Evolutionary conservation across 2,329 filamentous ascomycete species (phyloP).

Genomic region (Alternaria metachromatica): DNA sequence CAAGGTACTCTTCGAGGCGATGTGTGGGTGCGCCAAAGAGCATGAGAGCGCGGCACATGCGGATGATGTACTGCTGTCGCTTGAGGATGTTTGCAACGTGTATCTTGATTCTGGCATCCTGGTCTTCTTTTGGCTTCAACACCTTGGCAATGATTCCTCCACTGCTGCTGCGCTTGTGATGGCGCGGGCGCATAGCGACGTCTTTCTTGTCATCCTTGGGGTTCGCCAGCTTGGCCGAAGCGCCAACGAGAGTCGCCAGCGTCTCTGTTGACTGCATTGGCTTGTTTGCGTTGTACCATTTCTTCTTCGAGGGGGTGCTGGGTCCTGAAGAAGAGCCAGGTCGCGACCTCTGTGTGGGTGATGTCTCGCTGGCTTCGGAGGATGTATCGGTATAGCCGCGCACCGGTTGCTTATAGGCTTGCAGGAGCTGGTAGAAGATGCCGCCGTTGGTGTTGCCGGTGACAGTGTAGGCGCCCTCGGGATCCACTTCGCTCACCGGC

Average conservation of each 20-base stretch:
- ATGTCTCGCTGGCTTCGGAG: conserved; percentile 24
- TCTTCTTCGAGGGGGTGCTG: conserved; percentile 35
- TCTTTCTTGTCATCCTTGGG: conserved; percentile 32
- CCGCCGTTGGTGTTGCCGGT: conserved; percentile 38
- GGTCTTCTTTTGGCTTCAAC: conserved; percentile 46
- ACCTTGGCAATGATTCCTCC: conserved; percentile 34
- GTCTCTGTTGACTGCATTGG: conserved; percentile 36
- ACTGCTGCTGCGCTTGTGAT: conserved; percentile 33
- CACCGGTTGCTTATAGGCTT: conserved; percentile 38
- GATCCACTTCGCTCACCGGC: conserved; percentile 11
- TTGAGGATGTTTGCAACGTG: conserved; percentile 73
- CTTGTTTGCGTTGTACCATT: conserved; percentile 42
- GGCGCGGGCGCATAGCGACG: conserved; percentile 14
- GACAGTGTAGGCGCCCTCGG: conserved; percentile 32
- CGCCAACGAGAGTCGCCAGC: conserved; percentile 38
- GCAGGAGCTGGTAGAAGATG: conserved; percentile 41
- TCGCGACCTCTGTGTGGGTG: conserved; percentile 12
- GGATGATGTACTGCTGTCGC: conserved; percentile 83
- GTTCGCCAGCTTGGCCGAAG: conserved; percentile 38
- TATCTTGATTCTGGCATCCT: conserved; percentile 63
- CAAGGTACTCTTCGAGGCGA: conserved; percentile 87
- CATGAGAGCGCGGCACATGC: conserved; percentile 86
- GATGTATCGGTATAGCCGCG: conserved; percentile 18
- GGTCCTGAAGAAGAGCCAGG: conserved; percentile 31
- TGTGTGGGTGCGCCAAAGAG: conserved; percentile 88